Percentiles rank a stretch among this genome's conserved stretches.
phyloP scores from a whole-genome alignment of 129 eudicot genomes.

The Solidago caesia region DNA sequence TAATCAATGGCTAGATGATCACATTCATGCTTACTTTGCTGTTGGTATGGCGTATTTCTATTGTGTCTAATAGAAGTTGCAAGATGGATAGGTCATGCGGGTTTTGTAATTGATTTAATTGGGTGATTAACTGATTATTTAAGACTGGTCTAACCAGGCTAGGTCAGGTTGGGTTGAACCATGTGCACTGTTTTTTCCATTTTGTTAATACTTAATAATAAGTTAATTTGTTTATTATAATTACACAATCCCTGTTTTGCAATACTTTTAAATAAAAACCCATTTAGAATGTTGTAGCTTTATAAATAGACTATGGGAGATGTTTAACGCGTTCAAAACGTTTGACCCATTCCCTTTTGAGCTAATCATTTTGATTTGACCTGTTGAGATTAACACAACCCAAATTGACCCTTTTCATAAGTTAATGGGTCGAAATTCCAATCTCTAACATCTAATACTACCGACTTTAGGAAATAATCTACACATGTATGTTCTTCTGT shows the following conservation, averaged over 20 bases:
- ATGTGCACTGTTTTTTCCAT: background rate
- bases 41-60: constrained; percentile 51
- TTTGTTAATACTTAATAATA: no score
- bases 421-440: background rate
- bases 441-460: background rate
- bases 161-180: background rate
- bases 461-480: constrained; percentile 8
- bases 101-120: no score
- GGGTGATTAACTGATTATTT: no score
- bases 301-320: no score
- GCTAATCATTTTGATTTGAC: no score
- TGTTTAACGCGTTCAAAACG: no score
- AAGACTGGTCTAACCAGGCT: no score
- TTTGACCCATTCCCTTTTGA: no score
- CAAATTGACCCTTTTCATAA: background rate
- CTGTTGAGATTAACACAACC: background rate
- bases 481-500: constrained; percentile 20
- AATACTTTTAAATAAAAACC: no score
- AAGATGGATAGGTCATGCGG: background rate
- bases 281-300: no score
- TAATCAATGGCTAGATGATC: constrained; percentile 81
- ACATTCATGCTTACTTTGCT: constrained; percentile 96
- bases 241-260: background rate
- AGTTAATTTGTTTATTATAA: no score
- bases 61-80: constrained; percentile 8